Evolutionary conservation across 139 green algal species (phyloP).

Genomic region (Astrephomene gubernaculifera): DNA sequence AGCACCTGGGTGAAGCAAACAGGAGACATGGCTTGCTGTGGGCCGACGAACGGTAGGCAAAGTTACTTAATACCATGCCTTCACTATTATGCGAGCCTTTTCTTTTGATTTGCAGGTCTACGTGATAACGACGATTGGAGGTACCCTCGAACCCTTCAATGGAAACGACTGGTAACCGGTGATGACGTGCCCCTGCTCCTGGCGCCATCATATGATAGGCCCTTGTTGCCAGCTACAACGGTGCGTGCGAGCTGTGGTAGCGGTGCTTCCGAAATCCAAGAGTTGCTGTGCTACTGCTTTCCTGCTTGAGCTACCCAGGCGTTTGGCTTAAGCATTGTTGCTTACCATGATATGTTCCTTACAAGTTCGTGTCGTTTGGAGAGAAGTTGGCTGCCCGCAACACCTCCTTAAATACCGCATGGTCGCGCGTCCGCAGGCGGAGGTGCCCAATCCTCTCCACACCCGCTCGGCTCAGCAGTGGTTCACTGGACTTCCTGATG

Average conservation of each 20-base stretch:
- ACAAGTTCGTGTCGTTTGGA: too few species aligned
- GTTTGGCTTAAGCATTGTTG: too few species aligned
- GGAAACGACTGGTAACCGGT: slow-evolving; percentile 11
- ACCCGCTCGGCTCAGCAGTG: slow-evolving; percentile 51
- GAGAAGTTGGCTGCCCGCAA: too few species aligned
- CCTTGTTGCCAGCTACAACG: slow-evolving; percentile 20
- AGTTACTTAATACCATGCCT: too few species aligned
- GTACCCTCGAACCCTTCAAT: not conserved
- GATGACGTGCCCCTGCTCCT: slow-evolving; percentile 13
- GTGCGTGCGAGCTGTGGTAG: too few species aligned
- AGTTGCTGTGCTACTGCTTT: not conserved
- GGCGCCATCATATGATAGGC: slow-evolving; percentile 5
- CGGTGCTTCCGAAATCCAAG: too few species aligned
- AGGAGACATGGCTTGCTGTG: slow-evolving; percentile 28
- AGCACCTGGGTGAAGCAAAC: too few species aligned
- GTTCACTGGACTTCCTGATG: slow-evolving; percentile 57
- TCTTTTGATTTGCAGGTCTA: not conserved
- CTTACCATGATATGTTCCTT: too few species aligned
- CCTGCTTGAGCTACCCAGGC: too few species aligned
- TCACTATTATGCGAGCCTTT: not conserved
- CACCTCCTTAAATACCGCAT: too few species aligned
- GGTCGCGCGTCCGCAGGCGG: slow-evolving; percentile 32
- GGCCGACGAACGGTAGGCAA: not conserved
- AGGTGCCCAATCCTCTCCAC: slow-evolving; percentile 40
- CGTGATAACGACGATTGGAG: slow-evolving; percentile 37